Evolutionary conservation across 1,284 basidiomycete species (phyloP).

Genomic region (Ustilago nuda): DNA sequence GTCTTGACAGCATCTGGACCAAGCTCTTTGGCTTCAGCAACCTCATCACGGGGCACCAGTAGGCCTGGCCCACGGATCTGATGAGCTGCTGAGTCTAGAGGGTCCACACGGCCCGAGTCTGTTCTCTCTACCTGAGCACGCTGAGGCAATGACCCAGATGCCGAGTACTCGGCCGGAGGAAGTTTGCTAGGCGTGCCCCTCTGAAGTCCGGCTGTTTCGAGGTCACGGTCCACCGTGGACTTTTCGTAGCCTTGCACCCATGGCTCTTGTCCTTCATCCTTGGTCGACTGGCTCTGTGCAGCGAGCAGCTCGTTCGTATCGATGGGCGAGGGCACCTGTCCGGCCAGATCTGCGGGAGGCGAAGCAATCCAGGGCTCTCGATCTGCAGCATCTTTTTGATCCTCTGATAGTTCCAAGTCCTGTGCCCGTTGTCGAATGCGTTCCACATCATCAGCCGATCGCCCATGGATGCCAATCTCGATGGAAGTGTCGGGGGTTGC

Average conservation of each 20-base stretch:
- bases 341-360: slow-evolving; percentile 25
- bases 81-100: slow-evolving; percentile 50
- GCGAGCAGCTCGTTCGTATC: slow-evolving; percentile 41
- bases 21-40: slow-evolving; percentile 43
- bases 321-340: slow-evolving; percentile 39
- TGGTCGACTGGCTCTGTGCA: slow-evolving; percentile 13
- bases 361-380: slow-evolving; percentile 43
- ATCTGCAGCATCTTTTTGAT: slow-evolving; percentile 9
- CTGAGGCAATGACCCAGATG: slow-evolving; percentile 33
- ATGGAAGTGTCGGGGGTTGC: slow-evolving; percentile 47
- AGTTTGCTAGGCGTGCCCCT: background rate
- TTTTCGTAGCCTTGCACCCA: slow-evolving; percentile 48
- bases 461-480: slow-evolving; percentile 56
- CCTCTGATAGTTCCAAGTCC: slow-evolving; percentile 33
- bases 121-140: slow-evolving; percentile 52
- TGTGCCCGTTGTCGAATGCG: slow-evolving; percentile 39
- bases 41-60: slow-evolving; percentile 52
- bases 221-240: slow-evolving; percentile 28
- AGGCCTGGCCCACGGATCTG: slow-evolving; percentile 48
- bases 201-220: slow-evolving; percentile 15
- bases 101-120: slow-evolving; percentile 52
- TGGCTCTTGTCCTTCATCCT: slow-evolving; percentile 27
- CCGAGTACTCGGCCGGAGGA: slow-evolving; percentile 37
- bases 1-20: slow-evolving; percentile 38
- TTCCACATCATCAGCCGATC: slow-evolving; percentile 50